A percentile compares a stretch with the other conserved stretches of the same genome.
Conservation (phyloP, 2,329 filamentous ascomycete genomes). For the Cercospora citrullina region DNA sequence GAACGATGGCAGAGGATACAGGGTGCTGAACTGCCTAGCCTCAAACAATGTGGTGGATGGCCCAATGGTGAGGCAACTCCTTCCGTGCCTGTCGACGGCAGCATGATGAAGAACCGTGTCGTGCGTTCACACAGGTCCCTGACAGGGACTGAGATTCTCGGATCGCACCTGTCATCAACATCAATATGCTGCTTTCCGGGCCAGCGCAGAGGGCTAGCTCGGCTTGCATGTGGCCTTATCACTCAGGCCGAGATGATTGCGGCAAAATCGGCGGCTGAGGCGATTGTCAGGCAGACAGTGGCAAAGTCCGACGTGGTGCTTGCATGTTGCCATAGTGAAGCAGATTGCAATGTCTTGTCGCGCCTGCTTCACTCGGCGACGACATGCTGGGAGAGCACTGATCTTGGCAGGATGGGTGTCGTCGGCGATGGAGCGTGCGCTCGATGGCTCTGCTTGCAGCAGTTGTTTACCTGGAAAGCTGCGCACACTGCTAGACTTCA, state of each 20-base stretch:
- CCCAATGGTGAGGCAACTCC: constrained; percentile 18
- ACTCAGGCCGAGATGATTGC: neutral
- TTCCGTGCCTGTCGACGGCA: constrained; percentile 15
- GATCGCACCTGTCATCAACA: constrained; percentile 26
- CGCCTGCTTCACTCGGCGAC: neutral
- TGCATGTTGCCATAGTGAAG: neutral
- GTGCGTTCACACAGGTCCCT: constrained; percentile 22
- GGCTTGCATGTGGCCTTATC: neutral
- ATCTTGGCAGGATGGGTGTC: neutral
- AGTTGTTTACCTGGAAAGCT: constrained; percentile 23
- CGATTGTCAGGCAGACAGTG: constrained; percentile 5
- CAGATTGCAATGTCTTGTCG: neutral
- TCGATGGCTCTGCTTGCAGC: neutral
- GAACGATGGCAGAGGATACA: constrained; percentile 22
- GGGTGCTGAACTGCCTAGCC: constrained; percentile 14
- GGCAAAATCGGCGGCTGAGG: neutral
- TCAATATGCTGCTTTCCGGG: constrained; percentile 20
- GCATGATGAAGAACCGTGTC: constrained; percentile 16
- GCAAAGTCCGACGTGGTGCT: neutral
- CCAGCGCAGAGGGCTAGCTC: constrained; percentile 15
- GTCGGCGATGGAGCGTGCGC: neutral
- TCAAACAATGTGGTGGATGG: constrained; percentile 1
- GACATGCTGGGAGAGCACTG: neutral
- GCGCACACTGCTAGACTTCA: constrained; percentile 19
- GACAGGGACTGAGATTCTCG: constrained; percentile 21